phyloP scores from a whole-genome alignment of 345 rosid species.

The Kernera saxatilis region DNA sequence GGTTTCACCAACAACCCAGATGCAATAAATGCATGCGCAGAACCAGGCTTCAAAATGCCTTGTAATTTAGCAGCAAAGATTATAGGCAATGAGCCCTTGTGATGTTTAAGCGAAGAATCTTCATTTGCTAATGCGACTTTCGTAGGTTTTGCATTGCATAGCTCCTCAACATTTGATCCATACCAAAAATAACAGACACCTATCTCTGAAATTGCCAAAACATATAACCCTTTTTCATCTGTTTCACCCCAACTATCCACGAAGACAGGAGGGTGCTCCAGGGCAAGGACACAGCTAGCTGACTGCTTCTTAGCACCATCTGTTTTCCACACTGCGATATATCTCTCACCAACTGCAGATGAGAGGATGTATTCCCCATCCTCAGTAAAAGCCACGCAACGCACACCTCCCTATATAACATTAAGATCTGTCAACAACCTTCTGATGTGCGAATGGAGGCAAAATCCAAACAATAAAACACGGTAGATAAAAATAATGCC shows the following conservation, averaged over 20 bases:
- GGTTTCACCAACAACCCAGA: conserved; percentile 82
- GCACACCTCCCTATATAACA: conserved; percentile 63
- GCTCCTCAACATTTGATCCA: conserved; percentile 58
- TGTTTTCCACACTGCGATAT: conserved; percentile 71
- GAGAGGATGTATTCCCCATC: conserved; percentile 79
- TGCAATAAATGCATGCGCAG: conserved; percentile 60
- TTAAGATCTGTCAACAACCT: background rate
- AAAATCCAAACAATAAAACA: background rate
- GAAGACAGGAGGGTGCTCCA: conserved; percentile 91
- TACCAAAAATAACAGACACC: conserved; percentile 90
- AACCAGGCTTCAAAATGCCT: conserved; percentile 48
- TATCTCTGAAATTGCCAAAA: conserved; percentile 75
- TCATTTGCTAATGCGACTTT: conserved; percentile 58
- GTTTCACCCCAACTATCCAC: conserved; percentile 58
- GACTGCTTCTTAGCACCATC: conserved; percentile 72
- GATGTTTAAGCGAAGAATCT: conserved; percentile 35
- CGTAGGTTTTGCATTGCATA: conserved; percentile 55
- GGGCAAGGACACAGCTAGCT: conserved; percentile 84
- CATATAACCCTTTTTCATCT: conserved; percentile 44
- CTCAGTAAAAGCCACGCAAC: conserved; percentile 65
- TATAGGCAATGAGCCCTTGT: conserved; percentile 42
- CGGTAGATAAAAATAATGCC: background rate
- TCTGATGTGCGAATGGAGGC: background rate
- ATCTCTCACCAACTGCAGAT: conserved; percentile 77
- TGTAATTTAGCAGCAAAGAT: conserved; percentile 85